These are phyloP conservation scores for Pisolithus microcarpus DNA, from an alignment of 768 basidiomycete genomes.

Conservation along the genomic window DNA sequence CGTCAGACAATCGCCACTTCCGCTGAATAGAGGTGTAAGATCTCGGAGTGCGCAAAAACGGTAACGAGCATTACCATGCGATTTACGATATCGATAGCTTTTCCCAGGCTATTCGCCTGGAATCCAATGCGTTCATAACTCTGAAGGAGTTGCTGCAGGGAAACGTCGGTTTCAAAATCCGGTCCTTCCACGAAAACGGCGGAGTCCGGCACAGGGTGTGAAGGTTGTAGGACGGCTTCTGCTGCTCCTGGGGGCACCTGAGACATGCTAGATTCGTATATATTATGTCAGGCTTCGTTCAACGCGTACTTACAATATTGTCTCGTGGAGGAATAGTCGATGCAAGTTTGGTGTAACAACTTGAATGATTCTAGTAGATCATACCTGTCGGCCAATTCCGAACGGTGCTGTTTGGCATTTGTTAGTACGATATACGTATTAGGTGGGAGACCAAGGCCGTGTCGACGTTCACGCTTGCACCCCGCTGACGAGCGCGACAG, in stretches of 20 bases:
- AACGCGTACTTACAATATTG: not conserved
- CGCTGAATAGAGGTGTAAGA: constrained; percentile 40
- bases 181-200: constrained; percentile 80
- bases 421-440: no score
- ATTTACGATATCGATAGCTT: constrained; percentile 85
- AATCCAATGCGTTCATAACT: constrained; percentile 92
- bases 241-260: constrained; percentile 53
- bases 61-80: constrained; percentile 61
- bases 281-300: not conserved
- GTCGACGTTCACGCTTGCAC: no score
- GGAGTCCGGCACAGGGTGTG: constrained; percentile 59
- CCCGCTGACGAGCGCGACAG: not conserved
- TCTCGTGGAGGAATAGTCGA: no score
- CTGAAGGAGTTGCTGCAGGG: constrained; percentile 61
- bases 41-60: not conserved
- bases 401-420: no score
- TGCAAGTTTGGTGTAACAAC: no score
- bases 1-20: constrained; percentile 84
- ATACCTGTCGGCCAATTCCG: no score
- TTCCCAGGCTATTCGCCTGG: constrained; percentile 89
- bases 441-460: no score
- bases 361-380: no score
- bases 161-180: constrained; percentile 64
- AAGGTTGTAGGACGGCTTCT: constrained; percentile 70
- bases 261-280: not conserved